Conservation (phyloP, 2,329 filamentous ascomycete genomes). For the Rachicladosporium sp. region DNA sequence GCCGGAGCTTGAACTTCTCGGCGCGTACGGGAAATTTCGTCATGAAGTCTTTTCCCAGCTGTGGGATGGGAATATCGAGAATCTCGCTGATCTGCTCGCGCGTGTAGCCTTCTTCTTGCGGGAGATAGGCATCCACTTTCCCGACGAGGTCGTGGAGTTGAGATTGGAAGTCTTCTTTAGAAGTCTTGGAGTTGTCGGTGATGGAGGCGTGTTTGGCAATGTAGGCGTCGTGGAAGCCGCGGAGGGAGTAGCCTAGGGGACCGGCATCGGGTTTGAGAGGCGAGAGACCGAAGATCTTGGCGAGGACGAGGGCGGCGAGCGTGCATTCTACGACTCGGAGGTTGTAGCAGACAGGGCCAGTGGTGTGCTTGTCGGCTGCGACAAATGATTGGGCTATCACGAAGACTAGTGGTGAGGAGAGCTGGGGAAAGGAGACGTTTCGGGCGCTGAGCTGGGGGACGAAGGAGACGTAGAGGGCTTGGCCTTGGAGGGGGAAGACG, state of each 20-base stretch:
- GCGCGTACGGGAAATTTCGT: constrained; percentile 82
- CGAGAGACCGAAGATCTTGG: constrained; percentile 47
- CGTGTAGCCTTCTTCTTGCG: constrained; percentile 73
- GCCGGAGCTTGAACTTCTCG: constrained; percentile 73
- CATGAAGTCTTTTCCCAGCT: constrained; percentile 68
- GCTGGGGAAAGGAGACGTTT: constrained; percentile 70
- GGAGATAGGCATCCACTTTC: constrained; percentile 58
- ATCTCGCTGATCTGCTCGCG: constrained; percentile 68
- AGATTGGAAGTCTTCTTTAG: constrained; percentile 33
- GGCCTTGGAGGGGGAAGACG: constrained; percentile 77
- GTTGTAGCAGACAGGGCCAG: constrained; percentile 90
- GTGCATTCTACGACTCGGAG: constrained; percentile 92
- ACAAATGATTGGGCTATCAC: constrained; percentile 92
- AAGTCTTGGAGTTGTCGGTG: constrained; percentile 36
- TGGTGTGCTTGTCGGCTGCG: constrained; percentile 86
- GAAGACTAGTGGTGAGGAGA: constrained; percentile 74
- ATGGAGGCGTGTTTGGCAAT: constrained; percentile 45
- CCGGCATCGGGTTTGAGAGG: constrained; percentile 63
- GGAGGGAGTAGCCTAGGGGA: constrained; percentile 70
- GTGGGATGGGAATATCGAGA: constrained; percentile 54
- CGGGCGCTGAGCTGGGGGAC: constrained; percentile 62
- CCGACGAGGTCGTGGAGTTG: constrained; percentile 65
- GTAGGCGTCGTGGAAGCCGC: constrained; percentile 75
- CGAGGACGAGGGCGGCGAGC: constrained; percentile 61
- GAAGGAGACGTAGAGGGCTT: constrained; percentile 84